Percentiles rank a stretch among this genome's conserved stretches.
These are phyloP conservation scores for Ormosia emarginata DNA, from an alignment of 306 rosid genomes.

Conservation along the genomic window DNA sequence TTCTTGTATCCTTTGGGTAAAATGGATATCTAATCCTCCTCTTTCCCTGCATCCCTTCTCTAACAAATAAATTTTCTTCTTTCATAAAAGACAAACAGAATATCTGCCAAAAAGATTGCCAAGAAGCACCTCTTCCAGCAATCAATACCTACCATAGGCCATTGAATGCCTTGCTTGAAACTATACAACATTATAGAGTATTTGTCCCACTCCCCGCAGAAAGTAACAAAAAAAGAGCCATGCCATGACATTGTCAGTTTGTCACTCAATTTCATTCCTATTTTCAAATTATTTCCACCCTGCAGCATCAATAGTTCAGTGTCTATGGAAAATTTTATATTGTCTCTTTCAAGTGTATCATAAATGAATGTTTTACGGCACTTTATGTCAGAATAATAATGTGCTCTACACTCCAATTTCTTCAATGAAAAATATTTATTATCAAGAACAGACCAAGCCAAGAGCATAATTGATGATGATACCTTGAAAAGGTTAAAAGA, in stretches of 20 bases:
- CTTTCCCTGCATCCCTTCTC: background rate
- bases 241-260: background rate
- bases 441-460: background rate
- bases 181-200: background rate
- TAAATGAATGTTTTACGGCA: background rate
- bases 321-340: background rate
- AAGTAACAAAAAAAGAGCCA: background rate
- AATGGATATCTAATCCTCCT: background rate
- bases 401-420: background rate
- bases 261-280: background rate
- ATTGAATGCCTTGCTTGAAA: background rate
- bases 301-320: background rate
- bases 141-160: background rate
- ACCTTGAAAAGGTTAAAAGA: slow-evolving; percentile 80
- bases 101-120: background rate
- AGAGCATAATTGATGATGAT: background rate
- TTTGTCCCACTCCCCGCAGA: background rate
- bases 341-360: background rate
- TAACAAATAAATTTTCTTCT: too few species aligned
- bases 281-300: background rate
- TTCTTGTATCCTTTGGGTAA: background rate
- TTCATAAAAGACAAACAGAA: background rate
- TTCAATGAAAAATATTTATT: background rate
- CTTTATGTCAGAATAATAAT: background rate
- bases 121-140: background rate